Evolutionary conservation across 345 rosid genomes (phyloP), one percentile per base, ranked within the genome.

Genomic region (Bruguiera parviflora): DNA sequence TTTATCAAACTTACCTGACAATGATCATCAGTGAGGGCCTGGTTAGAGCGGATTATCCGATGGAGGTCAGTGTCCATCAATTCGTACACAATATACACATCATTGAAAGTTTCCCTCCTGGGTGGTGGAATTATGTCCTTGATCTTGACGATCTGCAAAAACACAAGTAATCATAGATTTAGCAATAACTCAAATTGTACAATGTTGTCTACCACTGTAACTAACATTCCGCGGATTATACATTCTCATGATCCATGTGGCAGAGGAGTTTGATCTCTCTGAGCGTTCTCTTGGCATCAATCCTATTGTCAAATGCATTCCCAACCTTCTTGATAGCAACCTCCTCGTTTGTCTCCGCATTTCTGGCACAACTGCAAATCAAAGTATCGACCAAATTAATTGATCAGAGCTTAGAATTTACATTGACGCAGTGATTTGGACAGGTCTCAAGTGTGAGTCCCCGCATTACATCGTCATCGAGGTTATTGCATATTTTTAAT

Each of bases 231-330:
- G 24, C 58, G 5, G 10, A 21, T 53, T 20, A n/a, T 77, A 90
- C 98, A 67, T 87, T 90, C 79, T 90, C 97, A 82, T 93, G 97
- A 65, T 89, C 87, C 84, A 90, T 86, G 73, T 90, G 98, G 63
- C 96, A 86, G 72, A 89, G 97, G 49, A 89, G 82, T 87, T 89
- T 93, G 87, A 90, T 90, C 85, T 90, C 97, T n/a, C 97, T 85
- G 57, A 93, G 96, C 5, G 97, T 88, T 81, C 96, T 89, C 86
- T 91, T 93, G 29, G 96, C 96, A 39, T 85, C 91, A 62, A 91
- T 82, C 64, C 71, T 75, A 82, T 93, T 86, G 55, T 89, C 94
- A 53, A 88, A 90, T 8, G 92, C 77, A 46, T 73, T 73, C n/a
- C 72, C 72, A 53, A 73, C 55, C 58, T 73, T 73, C 57, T 73